Evolutionary conservation across 2,329 filamentous ascomycete species (phyloP), one percentile per base, ranked within the genome.

Genomic region (Cercospora janseana): DNA sequence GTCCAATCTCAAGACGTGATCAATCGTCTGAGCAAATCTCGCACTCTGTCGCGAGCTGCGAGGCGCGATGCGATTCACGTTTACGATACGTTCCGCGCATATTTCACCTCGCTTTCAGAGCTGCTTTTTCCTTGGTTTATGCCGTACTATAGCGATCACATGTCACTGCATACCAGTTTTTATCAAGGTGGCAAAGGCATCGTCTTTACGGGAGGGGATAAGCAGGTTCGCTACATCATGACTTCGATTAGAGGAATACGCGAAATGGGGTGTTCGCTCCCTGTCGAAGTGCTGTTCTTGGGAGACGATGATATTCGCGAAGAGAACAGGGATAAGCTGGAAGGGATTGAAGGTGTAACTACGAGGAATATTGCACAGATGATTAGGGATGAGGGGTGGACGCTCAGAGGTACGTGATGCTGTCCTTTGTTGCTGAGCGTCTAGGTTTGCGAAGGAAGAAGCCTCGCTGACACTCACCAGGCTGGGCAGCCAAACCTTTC

Each of bases 401-500:
- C 63, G 32, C 57, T 75, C 24, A 48, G 66, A 65, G 43, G 43
- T 46, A 38, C 2, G 29, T 32, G 9, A 47, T 20, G 15, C n/a
- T n/a, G n/a, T n/a, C n/a, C n/a, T n/a, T n/a, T n/a, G n/a, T n/a
- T n/a, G n/a, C n/a, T n/a, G n/a, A n/a, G n/a, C n/a, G n/a, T 27
- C n/a, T 13, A 1, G 10, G 40, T 26, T 15, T 15, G 13, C 28
- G 16, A 15, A 40, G 16, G 21, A 40, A 46, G 28, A n/a, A 31
- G 15, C 5, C 9, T 37, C 16, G 20, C 34, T 37, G 9, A 21
- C 34, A 23, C n/a, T 2, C 9, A 37, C 4, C 18, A 46, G 73
- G 73, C 8, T 75, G 72, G 72, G 73, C 73, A 0, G 70, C 69
- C 13, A 76, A 76, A 54, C 72, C 74, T 1, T 75, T 72, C 35